Evolutionary conservation across 768 basidiomycete genomes (phyloP).

Genomic region (Tylopilus balloui): DNA sequence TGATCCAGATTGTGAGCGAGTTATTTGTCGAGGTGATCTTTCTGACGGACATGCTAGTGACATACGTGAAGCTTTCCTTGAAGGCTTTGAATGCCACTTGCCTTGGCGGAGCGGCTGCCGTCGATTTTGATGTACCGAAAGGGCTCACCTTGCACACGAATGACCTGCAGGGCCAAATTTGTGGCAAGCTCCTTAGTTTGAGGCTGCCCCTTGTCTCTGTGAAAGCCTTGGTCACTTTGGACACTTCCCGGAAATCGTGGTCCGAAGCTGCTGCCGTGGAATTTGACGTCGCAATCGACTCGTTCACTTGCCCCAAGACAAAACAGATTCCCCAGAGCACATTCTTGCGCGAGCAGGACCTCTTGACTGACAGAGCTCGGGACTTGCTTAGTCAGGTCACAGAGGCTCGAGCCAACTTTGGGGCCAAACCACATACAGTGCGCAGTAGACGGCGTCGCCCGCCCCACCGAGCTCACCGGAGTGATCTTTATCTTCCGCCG

Average conservation of each 20-base stretch:
- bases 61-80: conserved; percentile 71
- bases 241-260: conserved; percentile 48
- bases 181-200: conserved; percentile 60
- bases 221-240: conserved; percentile 47
- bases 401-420: conserved; percentile 12
- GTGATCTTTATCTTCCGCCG: conserved; percentile 49
- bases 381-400: conserved; percentile 42
- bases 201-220: conserved; percentile 47
- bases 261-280: conserved; percentile 55
- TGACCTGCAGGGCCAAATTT: conserved; percentile 64
- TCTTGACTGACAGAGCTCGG: conserved; percentile 56
- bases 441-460: conserved; percentile 4
- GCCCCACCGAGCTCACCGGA: conserved; percentile 33
- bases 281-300: conserved; percentile 58
- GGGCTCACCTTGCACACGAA: conserved; percentile 71
- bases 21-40: background rate
- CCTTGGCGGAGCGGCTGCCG: conserved; percentile 47
- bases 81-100: conserved; percentile 53
- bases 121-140: conserved; percentile 49
- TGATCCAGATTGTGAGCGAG: conserved; percentile 72
- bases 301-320: conserved; percentile 60
- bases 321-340: conserved; percentile 51
- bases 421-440: background rate
- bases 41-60: conserved; percentile 48
- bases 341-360: conserved; percentile 72